Evolutionary conservation across 2,329 filamentous ascomycete genomes (phyloP), one percentile per base, ranked within the genome.

Genomic region (Tolypocladium tropicale): DNA sequence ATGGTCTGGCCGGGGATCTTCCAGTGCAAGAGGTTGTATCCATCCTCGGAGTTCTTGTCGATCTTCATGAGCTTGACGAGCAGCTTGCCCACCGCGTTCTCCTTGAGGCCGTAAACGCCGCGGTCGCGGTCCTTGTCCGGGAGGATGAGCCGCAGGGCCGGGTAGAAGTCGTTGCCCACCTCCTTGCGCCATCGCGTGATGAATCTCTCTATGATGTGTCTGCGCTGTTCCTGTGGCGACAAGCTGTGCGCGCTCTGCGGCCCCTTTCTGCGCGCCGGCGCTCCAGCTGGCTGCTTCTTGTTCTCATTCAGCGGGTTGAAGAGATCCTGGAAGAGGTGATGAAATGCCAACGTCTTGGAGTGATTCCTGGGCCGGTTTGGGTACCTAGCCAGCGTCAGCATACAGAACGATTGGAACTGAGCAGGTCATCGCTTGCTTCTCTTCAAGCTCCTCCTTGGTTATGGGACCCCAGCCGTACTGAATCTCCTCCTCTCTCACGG

Each of bases 41-140:
- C 93, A 74, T 97, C 93, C 60, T 95, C 90, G 0, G 90, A 95
- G 64, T 92, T 86, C 64, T 87, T 89, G 74, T 92, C 87, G 64
- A 99, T 95, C 67, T 92, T 93, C 78, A 96, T 87, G 41, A 96
- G 80, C 67, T 91, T 93, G 57, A 96, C 89, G n/a, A 97, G 77
- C 23, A 97, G 74, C 67, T 91, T 96, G 11, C 87, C 93, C 58
- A 99, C 91, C 6, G 86, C 83, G 68, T 88, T 92, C 74, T 99
- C 94, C 68, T 97, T 97, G 43, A 99, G 77, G 1, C 93, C 90
- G 65, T 97, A 99, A 76, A 96, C 91, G 21, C 88, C 88, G 52
- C 94, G 83, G 65, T 97, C 91, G 41, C 91, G 84, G 67, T 99
- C 94, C 67, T 95, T 95, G 65, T 95, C 90, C 0, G 93, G 92